phyloP scores from a whole-genome alignment of 1,284 basidiomycete species.

The Papiliotrema terrestris region DNA sequence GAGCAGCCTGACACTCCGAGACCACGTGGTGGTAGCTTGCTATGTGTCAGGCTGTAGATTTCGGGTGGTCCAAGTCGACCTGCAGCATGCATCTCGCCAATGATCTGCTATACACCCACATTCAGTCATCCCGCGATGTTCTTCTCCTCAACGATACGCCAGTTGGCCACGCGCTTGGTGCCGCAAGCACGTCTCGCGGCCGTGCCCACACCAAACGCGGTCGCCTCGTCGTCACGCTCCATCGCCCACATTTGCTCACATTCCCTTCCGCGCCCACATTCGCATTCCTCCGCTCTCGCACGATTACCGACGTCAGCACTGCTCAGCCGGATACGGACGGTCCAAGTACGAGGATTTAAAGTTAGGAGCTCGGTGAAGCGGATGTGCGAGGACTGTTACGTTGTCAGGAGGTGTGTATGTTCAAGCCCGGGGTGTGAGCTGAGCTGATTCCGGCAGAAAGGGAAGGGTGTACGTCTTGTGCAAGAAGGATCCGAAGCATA shows the following conservation, averaged over 20 bases:
- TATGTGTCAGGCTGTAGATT: background rate
- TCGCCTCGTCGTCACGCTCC: background rate
- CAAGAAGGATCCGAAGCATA: slow-evolving; percentile 92
- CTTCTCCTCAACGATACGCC: background rate
- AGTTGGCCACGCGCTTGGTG: background rate
- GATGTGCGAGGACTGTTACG: slow-evolving; percentile 83
- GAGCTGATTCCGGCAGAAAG: slow-evolving; percentile 55
- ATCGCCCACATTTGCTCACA: slow-evolving; percentile 4
- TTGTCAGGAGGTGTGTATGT: slow-evolving; percentile 59
- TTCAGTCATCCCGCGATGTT: background rate
- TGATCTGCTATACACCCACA: background rate
- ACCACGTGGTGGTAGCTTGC: too few relatives aligned
- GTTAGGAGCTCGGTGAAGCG: slow-evolving; percentile 90
- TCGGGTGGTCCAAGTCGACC: background rate
- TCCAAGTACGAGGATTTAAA: slow-evolving; percentile 76
- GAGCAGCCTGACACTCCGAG: too few relatives aligned
- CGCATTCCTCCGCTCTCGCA: background rate
- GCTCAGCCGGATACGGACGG: slow-evolving; percentile 3
- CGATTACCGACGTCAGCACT: slow-evolving; percentile 1
- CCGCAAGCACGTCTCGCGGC: background rate
- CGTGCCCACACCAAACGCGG: background rate
- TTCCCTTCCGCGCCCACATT: background rate
- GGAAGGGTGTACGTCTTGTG: slow-evolving; percentile 92
- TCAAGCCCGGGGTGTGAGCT: background rate
- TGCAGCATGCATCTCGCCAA: background rate